Evolutionary conservation across 306 rosid genomes (phyloP).

Genomic region (Lupinus albus): DNA sequence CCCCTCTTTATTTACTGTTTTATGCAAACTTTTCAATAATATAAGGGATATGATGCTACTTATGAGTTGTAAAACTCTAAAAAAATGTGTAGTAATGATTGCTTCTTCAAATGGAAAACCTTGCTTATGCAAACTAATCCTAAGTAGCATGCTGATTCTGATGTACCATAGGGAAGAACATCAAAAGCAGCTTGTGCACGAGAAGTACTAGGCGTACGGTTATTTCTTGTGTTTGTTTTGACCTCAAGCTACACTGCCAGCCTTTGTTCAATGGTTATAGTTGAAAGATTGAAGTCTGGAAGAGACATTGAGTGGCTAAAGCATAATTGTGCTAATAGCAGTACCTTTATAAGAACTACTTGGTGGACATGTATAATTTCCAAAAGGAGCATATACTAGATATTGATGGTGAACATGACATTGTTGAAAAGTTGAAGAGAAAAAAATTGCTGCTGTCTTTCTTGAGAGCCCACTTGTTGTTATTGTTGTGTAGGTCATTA

Average conservation of each 20-base stretch:
- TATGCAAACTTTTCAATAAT: neutral
- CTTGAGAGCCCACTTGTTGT: slow-evolving; percentile 65
- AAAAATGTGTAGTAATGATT: neutral
- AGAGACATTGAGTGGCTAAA: slow-evolving; percentile 53
- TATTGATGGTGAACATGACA: slow-evolving; percentile 36
- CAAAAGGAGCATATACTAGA: slow-evolving; percentile 4
- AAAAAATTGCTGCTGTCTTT: slow-evolving; percentile 50
- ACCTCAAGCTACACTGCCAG: slow-evolving; percentile 78
- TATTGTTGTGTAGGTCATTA: no score
- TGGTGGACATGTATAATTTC: slow-evolving; percentile 36
- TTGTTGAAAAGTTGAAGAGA: slow-evolving; percentile 36
- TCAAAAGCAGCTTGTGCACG: slow-evolving; percentile 53
- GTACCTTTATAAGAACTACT: slow-evolving; percentile 42
- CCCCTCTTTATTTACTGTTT: neutral
- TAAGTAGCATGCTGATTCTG: slow-evolving; percentile 3
- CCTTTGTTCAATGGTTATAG: slow-evolving; percentile 66
- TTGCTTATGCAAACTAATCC: slow-evolving; percentile 6
- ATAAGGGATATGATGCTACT: slow-evolving; percentile 8
- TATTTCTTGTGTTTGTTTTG: slow-evolving; percentile 58
- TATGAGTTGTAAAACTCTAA: neutral
- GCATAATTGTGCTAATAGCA: slow-evolving; percentile 43
- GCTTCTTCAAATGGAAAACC: slow-evolving; percentile 27
- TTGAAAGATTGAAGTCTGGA: slow-evolving; percentile 37
- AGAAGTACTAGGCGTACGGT: slow-evolving; percentile 51
- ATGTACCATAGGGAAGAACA: slow-evolving; percentile 50